Base-by-base conservation (phyloP, 306 rosid genomes). In the Casuarina cunninghamiana region DNA sequence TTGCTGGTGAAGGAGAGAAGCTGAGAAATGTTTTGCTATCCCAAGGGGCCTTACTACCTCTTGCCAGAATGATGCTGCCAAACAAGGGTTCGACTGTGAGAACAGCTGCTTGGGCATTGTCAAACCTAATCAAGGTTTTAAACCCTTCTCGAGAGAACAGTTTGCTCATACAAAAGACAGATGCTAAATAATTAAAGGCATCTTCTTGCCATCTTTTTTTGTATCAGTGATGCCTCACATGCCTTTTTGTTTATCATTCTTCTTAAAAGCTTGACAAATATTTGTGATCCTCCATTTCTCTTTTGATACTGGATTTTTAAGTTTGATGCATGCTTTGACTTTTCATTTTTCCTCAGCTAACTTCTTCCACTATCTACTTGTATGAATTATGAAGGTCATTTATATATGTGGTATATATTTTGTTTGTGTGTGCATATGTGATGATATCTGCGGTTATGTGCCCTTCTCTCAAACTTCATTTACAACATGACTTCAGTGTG, bases 61-160 rank as follows among this genome's bases (percentile, higher is more conserved):
- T 93, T 84, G 96, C 99, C 38, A 91, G 94, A 86, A 91, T 93
- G 97, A 83, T 93, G 91, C 91, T 88, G 75, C 97, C 93, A 77
- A 79, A 80, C 82, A 91, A 83, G 87, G 94, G 97, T 63, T 95
- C 99, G 76, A 87, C 98, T 6, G 94, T 91, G 79, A 88, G 90
- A 87, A 93, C 96, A 75, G 97, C 98, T 81, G 98, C 98, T 77
- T 96, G 99, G 99, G 96, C 98, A 81, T 83, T 96, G 83, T 96
- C 99, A 73, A 96, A 96, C 85, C 88, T 96, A 73, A 96, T 96
- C 81, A 96, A 96, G 98, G 99, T 96, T 79, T 84, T 71, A 68
- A 78, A 80, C 71, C 73, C 46, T 55, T 54, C 49, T 8, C 15
- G 7, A 45, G 5, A 37, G 10, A 32, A 38, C 48, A 43, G 5